Evolutionary conservation across 257 asterid species (phyloP), one percentile per base, ranked within the genome.

Genomic region (Solanum appendiculatum): DNA sequence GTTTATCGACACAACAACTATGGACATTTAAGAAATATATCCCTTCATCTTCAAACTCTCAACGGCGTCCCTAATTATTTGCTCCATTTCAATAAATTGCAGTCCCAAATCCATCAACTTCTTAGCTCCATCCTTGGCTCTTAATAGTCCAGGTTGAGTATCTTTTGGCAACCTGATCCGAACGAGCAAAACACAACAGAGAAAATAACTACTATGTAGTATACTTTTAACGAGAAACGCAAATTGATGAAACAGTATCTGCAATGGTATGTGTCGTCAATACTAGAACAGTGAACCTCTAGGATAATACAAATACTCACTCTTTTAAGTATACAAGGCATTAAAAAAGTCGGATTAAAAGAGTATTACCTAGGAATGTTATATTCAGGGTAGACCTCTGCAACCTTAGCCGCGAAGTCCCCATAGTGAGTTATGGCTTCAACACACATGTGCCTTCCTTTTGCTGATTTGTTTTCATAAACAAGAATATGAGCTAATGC

Each of bases 361-460:
- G 34, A 27, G 68, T 20, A 72, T 89, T 91, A 93, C 98, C 91
- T 92, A 44, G 98, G 98, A 78, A 94, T 34, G 7, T 92, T 90
- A 90, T 92, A 96, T 87, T 94, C 95, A 10, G 98, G 98, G 91
- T 85, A 94, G 44, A 94, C 94, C 89, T 94, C 93, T 1, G 93
- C 96, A 85, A 95, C 95, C 92, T 92, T 93, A 87, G 98, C 94
- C 25, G 96, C 98, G 83, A 96, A 92, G 87, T 95, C 98, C 20
- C 96, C 95, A 72, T 87, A 96, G 64, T 91, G 98, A 87, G 96
- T 83, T 86, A 94, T 91, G 85, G 96, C 93, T 91, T 96, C 98
- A 54, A 93, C 92, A 80, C 99, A 95, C 86, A 94, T 0, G 90
- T 96, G 98, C 89, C 99, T 90, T 86, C 98, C 99, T 18, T 89